A percentile compares a stretch with the other conserved stretches of the same genome.
These are phyloP conservation scores for Alternaria burnsii DNA, from an alignment of 2,329 filamentous ascomycete genomes.

Conservation along the genomic window DNA sequence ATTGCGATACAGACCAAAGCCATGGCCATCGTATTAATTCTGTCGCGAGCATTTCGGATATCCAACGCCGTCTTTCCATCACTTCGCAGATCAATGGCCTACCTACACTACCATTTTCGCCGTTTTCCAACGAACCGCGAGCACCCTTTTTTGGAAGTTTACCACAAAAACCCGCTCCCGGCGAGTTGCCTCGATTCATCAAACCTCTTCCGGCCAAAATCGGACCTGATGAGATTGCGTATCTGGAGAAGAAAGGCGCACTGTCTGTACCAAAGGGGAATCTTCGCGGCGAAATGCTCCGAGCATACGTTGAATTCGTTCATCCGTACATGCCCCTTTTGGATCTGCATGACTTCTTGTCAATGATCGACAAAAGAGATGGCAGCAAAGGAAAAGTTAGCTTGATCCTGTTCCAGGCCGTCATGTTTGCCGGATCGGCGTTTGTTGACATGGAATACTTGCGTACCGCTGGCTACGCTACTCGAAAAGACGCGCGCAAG, in stretches of 20 bases:
- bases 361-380: constrained; percentile 70
- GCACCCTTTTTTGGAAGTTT: constrained; percentile 57
- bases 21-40: constrained; percentile 54
- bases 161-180: constrained; percentile 55
- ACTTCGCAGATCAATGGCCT: constrained; percentile 46
- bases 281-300: constrained; percentile 82
- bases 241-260: constrained; percentile 84
- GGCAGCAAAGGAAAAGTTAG: constrained; percentile 77
- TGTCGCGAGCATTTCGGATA: constrained; percentile 52
- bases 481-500: constrained; percentile 82
- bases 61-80: constrained; percentile 57
- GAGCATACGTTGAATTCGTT: constrained; percentile 86
- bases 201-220: constrained; percentile 81
- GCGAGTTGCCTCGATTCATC: constrained; percentile 72
- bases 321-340: constrained; percentile 94
- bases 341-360: constrained; percentile 69
- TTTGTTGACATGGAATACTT: constrained; percentile 85
- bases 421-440: constrained; percentile 92
- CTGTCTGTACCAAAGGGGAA: constrained; percentile 74
- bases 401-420: constrained; percentile 87
- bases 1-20: constrained; percentile 55
- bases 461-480: constrained; percentile 77
- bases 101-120: constrained; percentile 48
- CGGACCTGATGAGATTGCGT: constrained; percentile 81
- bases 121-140: constrained; percentile 42